Percentiles rank a stretch among this genome's conserved stretches.
These are phyloP conservation scores for Cerrena zonata DNA, from an alignment of 1,284 basidiomycete genomes.

Conservation along the genomic window DNA sequence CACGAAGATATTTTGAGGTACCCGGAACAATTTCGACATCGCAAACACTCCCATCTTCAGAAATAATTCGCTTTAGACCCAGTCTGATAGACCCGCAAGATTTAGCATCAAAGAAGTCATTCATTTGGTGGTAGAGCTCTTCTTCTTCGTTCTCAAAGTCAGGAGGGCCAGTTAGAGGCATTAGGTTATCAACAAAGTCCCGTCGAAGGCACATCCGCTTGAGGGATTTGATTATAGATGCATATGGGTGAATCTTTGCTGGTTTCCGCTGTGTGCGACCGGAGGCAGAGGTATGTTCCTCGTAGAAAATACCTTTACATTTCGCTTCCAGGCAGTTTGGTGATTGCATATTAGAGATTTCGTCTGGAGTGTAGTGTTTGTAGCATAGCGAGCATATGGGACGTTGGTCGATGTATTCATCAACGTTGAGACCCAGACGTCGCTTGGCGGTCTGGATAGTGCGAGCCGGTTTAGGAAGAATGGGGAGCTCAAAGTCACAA, in stretches of 20 bases:
- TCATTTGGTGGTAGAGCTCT: background rate
- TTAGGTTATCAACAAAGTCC: background rate
- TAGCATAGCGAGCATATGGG: background rate
- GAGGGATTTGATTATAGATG: background rate
- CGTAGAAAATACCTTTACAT: background rate
- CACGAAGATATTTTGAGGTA: background rate
- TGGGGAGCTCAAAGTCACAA: background rate
- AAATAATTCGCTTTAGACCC: background rate
- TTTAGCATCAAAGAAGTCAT: background rate
- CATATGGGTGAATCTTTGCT: background rate
- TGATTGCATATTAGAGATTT: background rate
- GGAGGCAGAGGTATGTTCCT: background rate
- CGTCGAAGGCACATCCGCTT: background rate
- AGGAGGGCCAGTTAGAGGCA: background rate
- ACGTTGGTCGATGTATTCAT: background rate
- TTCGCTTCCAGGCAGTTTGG: background rate
- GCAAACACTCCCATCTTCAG: background rate
- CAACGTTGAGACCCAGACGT: background rate
- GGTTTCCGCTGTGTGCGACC: background rate
- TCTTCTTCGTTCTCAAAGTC: background rate
- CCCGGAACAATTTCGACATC: background rate
- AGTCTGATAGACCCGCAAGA: background rate
- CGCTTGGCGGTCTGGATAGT: background rate
- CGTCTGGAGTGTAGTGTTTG: background rate
- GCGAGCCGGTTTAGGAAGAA: background rate